Conservation (phyloP, 352 stramenopile species). For the Paralagenidium karlingii region DNA sequence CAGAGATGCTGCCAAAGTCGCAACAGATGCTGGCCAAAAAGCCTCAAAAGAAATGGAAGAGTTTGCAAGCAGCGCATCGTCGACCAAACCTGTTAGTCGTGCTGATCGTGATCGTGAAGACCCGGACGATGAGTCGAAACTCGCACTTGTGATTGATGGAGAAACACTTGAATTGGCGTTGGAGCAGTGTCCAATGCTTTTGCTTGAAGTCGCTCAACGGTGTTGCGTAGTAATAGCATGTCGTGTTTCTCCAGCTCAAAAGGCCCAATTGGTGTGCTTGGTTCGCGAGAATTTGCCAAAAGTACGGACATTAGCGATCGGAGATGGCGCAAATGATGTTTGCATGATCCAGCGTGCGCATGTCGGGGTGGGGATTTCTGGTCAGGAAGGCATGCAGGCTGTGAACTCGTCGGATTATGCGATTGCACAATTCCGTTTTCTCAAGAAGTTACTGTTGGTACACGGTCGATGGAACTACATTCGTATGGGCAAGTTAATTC, state of each 20-base stretch:
- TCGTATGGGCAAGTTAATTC: slow-evolving; percentile 86
- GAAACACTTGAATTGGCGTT: slow-evolving; percentile 70
- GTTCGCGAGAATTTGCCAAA: slow-evolving; percentile 83
- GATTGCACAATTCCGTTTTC: slow-evolving; percentile 91
- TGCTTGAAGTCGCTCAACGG: slow-evolving; percentile 64
- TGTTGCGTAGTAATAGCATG: slow-evolving; percentile 89
- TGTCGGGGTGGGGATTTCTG: slow-evolving; percentile 88
- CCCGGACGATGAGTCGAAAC: slow-evolving; percentile 57
- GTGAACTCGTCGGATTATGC: slow-evolving; percentile 91
- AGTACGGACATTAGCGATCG: slow-evolving; percentile 83
- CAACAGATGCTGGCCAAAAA: too few relatives aligned
- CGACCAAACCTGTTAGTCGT: neutral
- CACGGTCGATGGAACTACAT: slow-evolving; percentile 92
- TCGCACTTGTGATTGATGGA: slow-evolving; percentile 67
- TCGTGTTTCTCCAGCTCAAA: slow-evolving; percentile 88
- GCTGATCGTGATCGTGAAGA: slow-evolving; percentile 15
- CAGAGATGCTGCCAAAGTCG: slow-evolving; percentile 1
- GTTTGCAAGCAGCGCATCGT: too few relatives aligned
- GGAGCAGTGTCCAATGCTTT: slow-evolving; percentile 52
- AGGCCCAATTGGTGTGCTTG: slow-evolving; percentile 85
- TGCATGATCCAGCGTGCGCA: slow-evolving; percentile 92
- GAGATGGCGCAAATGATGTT: slow-evolving; percentile 94
- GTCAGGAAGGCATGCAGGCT: slow-evolving; percentile 90
- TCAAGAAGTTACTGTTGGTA: slow-evolving; percentile 84
- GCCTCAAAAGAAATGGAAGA: neutral